These are phyloP conservation scores for Saccharomycopsis sp. DNA, from an alignment of 805 yeast species.

Conservation along the genomic window DNA sequence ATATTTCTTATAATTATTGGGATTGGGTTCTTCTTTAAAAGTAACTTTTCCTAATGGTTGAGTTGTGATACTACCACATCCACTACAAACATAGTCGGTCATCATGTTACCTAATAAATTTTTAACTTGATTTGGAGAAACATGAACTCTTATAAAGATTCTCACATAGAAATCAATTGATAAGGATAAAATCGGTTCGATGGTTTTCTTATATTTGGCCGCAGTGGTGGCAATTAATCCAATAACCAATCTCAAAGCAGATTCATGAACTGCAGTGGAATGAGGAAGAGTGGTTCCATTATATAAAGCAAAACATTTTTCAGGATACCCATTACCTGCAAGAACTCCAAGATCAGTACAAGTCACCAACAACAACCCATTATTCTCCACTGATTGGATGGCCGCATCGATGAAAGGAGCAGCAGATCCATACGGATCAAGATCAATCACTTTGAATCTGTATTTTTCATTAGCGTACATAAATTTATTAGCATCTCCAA, in stretches of 20 bases:
- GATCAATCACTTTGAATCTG: constrained; percentile 76
- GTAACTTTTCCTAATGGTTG: constrained; percentile 68
- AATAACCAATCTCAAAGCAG: constrained; percentile 78
- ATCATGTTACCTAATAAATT: constrained; percentile 66
- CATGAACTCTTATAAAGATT: constrained; percentile 65
- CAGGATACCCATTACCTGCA: constrained; percentile 95
- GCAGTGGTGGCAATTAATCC: constrained; percentile 71
- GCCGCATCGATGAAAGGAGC: constrained; percentile 94
- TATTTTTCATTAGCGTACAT: constrained; percentile 44
- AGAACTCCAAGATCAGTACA: constrained; percentile 94
- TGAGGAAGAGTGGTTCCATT: constrained; percentile 86
- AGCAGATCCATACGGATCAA: constrained; percentile 97
- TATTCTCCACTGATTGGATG: constrained; percentile 69
- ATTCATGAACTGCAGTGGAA: constrained; percentile 80
- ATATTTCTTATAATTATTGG: constrained; percentile 34
- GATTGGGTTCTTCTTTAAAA: constrained; percentile 27
- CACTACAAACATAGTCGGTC: constrained; percentile 74
- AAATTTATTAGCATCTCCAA: constrained; percentile 84
- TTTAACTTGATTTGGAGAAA: constrained; percentile 76
- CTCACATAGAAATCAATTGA: constrained; percentile 92
- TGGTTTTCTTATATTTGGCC: constrained; percentile 76
- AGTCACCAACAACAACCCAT: constrained; percentile 80
- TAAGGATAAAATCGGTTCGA: constrained; percentile 78
- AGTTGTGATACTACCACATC: constrained; percentile 63
- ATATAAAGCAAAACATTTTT: constrained; percentile 87